Conservation (phyloP, 2,329 filamentous ascomycete genomes). For the Verticillium tricorpus region DNA sequence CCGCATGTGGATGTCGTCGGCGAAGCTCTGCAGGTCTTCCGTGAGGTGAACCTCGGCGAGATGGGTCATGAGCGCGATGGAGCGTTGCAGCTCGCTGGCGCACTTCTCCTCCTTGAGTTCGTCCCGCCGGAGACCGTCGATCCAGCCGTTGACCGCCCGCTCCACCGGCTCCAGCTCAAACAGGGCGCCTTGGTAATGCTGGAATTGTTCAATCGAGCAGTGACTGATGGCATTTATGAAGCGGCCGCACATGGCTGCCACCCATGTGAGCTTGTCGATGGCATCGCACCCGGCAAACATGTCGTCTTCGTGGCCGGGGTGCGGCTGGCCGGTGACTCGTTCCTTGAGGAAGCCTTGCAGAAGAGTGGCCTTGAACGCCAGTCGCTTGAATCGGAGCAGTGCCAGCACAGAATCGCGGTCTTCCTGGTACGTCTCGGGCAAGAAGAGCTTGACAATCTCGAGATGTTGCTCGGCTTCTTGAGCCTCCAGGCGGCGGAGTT, state of each 20-base stretch:
- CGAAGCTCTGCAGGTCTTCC: slow-evolving; percentile 65
- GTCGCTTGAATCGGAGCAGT: slow-evolving; percentile 79
- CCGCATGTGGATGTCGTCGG: slow-evolving; percentile 75
- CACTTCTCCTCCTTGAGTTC: slow-evolving; percentile 83
- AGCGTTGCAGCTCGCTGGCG: slow-evolving; percentile 74
- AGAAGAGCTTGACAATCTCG: slow-evolving; percentile 80
- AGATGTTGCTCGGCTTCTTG: slow-evolving; percentile 87
- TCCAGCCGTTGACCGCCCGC: slow-evolving; percentile 80
- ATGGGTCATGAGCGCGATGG: slow-evolving; percentile 82
- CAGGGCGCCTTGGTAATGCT: slow-evolving; percentile 70
- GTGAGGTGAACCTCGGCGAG: slow-evolving; percentile 76
- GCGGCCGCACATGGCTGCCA: slow-evolving; percentile 76
- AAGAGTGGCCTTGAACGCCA: slow-evolving; percentile 82
- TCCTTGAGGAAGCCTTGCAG: slow-evolving; percentile 77
- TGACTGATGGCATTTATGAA: slow-evolving; percentile 77
- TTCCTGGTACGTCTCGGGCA: slow-evolving; percentile 76
- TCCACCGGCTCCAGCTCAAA: slow-evolving; percentile 92
- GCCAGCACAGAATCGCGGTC: slow-evolving; percentile 86
- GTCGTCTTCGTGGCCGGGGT: slow-evolving; percentile 71
- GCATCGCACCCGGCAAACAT: slow-evolving; percentile 76
- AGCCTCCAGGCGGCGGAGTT: slow-evolving; percentile 80
- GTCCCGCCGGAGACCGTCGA: slow-evolving; percentile 77
- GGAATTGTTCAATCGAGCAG: slow-evolving; percentile 75
- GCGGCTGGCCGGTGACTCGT: slow-evolving; percentile 59
- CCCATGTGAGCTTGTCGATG: slow-evolving; percentile 80